Evolutionary conservation across 371 early-diverging fungal genomes (phyloP).

Genomic region (Zopfochytrium polystomum): DNA sequence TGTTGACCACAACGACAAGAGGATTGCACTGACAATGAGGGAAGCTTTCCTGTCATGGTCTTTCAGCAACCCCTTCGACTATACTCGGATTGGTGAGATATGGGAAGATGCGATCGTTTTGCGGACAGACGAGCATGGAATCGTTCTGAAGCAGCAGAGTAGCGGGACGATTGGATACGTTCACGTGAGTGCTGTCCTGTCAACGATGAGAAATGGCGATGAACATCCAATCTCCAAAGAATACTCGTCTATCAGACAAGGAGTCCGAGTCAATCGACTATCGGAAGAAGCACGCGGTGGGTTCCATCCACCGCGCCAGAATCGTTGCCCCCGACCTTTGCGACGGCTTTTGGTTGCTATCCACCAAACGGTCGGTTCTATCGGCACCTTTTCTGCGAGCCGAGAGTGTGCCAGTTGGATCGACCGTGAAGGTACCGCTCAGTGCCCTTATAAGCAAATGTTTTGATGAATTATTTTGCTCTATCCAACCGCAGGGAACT

Average conservation of each 20-base stretch:
- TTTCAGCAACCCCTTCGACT: constrained; percentile 7
- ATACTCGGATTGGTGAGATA: constrained; percentile 54
- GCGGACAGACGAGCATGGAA: constrained; percentile 56
- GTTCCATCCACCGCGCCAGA: constrained; percentile 68
- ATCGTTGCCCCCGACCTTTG: constrained; percentile 75
- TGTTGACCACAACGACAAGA: constrained; percentile 56
- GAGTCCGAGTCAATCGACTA: constrained; percentile 38
- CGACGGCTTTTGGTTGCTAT: constrained; percentile 67
- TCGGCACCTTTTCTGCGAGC: constrained; percentile 65
- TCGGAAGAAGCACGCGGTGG: constrained; percentile 60
- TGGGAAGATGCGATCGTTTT: constrained; percentile 56
- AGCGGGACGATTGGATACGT: constrained; percentile 58
- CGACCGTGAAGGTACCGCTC: constrained; percentile 55
- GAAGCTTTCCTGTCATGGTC: constrained; percentile 49
- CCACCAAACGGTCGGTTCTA: constrained; percentile 68
- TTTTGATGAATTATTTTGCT: no score
- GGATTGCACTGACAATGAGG: constrained; percentile 58
- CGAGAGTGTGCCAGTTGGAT: constrained; percentile 69
- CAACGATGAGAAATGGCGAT: no score
- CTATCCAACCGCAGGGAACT: constrained; percentile 44
- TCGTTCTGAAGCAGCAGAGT: constrained; percentile 52
- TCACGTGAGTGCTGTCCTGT: constrained; percentile 43
- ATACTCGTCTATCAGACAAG: constrained; percentile 71
- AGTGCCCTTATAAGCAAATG: no score
- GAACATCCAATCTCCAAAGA: no score